Percentiles rank a stretch among this genome's conserved stretches.
These are phyloP conservation scores for Phytophthora sp. DNA, from an alignment of 352 stramenopile species.

Conservation along the genomic window DNA sequence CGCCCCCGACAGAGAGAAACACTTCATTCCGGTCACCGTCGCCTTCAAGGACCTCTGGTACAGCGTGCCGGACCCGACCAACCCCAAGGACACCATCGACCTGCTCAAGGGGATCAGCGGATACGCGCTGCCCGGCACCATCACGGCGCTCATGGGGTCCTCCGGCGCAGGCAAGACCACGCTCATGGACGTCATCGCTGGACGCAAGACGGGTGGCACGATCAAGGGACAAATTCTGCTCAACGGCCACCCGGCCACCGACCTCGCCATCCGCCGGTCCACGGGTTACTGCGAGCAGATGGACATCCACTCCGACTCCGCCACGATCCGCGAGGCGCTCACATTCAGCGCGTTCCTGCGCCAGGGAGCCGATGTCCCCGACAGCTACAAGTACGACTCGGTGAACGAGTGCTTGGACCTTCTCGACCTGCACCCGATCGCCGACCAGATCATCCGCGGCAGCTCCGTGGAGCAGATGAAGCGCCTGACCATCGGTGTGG, in stretches of 20 bases:
- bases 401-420: conserved; percentile 28
- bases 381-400: too few species aligned
- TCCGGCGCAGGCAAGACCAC: conserved; percentile 24
- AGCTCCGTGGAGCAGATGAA: conserved; percentile 34
- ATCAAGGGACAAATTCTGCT: conserved; percentile 16
- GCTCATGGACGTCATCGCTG: conserved; percentile 28
- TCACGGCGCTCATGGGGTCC: conserved; percentile 25
- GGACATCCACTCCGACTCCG: too few species aligned
- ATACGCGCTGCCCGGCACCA: conserved; percentile 17
- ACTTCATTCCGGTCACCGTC: conserved; percentile 17
- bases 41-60: conserved; percentile 28
- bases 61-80: conserved; percentile 12
- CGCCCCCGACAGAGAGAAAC: not conserved
- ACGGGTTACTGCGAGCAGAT: too few species aligned
- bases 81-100: conserved; percentile 27
- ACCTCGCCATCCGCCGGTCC: too few species aligned
- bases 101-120: conserved; percentile 24
- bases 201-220: conserved; percentile 20
- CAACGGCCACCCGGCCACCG: too few species aligned
- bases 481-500: conserved; percentile 2
- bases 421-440: conserved; percentile 20
- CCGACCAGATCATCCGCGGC: conserved; percentile 28
- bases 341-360: too few species aligned
- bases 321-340: conserved; percentile 88
- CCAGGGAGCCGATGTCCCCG: conserved; percentile 45